Conservation (phyloP, 2,329 filamentous ascomycete genomes). For the Bretziella fagacearum region DNA sequence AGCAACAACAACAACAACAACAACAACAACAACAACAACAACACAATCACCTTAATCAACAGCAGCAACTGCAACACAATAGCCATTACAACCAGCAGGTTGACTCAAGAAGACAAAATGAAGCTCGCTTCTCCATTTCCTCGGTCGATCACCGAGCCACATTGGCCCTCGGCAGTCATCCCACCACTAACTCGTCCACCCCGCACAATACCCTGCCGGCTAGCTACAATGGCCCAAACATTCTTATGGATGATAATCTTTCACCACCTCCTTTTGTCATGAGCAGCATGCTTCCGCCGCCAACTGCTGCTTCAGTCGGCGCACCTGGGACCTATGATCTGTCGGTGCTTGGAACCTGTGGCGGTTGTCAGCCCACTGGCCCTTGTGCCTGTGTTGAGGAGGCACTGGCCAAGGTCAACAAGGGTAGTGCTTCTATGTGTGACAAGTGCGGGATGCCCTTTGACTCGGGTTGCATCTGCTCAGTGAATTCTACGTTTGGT, state of each 20-base stretch:
- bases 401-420: constrained; percentile 33
- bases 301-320: constrained; percentile 23
- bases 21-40: constrained; percentile 20
- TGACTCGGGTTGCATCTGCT: constrained; percentile 4
- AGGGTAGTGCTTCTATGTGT: constrained; percentile 31
- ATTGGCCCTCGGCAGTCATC: background rate
- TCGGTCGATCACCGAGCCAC: constrained; percentile 2
- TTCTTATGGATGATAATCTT: constrained; percentile 12
- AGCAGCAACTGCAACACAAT: constrained; percentile 20
- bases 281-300: constrained; percentile 39
- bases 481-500: background rate
- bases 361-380: constrained; percentile 35
- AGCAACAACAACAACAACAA: constrained; percentile 17
- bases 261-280: constrained; percentile 25
- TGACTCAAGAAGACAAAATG: constrained; percentile 7
- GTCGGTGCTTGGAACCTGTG: constrained; percentile 31
- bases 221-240: constrained; percentile 11
- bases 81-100: constrained; percentile 12
- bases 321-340: constrained; percentile 16
- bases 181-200: constrained; percentile 1
- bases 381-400: constrained; percentile 43
- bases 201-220: constrained; percentile 10
- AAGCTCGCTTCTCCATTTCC: constrained; percentile 9
- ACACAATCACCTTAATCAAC: constrained; percentile 10
- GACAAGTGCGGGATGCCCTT: constrained; percentile 36